Percentiles rank a stretch among this genome's conserved stretches.
Evolutionary conservation across 169 alveolate species (phyloP).

Genomic region (Theileria orientalis): DNA sequence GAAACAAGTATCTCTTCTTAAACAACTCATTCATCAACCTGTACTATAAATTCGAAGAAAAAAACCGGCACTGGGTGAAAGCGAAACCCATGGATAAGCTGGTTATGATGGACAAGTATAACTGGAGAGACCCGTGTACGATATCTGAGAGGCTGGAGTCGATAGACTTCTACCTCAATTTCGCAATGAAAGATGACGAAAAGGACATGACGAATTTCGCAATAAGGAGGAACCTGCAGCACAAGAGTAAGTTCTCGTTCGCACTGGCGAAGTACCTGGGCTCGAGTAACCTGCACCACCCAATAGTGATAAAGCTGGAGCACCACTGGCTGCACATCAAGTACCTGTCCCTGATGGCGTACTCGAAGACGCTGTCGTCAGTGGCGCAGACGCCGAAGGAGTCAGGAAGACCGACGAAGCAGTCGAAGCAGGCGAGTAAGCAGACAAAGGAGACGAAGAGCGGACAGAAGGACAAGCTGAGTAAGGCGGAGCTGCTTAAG

Average conservation of each 20-base stretch:
- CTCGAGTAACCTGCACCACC: slow-evolving; percentile 75
- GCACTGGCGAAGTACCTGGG: slow-evolving; percentile 66
- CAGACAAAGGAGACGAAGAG: slow-evolving; percentile 13
- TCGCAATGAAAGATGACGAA: slow-evolving; percentile 31
- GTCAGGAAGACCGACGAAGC: slow-evolving; percentile 9
- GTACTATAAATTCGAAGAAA: slow-evolving; percentile 31
- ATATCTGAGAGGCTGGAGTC: slow-evolving; percentile 46
- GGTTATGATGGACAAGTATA: slow-evolving; percentile 4
- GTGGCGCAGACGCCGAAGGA: background rate
- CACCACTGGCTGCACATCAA: slow-evolving; percentile 66
- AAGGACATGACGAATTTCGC: slow-evolving; percentile 29
- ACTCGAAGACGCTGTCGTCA: background rate
- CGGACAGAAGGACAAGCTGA: slow-evolving; percentile 36
- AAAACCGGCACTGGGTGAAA: background rate
- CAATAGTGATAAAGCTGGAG: slow-evolving; percentile 71
- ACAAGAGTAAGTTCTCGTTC: slow-evolving; percentile 55
- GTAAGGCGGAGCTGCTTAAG: slow-evolving; percentile 43
- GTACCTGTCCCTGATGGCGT: slow-evolving; percentile 9
- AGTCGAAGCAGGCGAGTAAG: slow-evolving; percentile 33
- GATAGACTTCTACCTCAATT: slow-evolving; percentile 38
- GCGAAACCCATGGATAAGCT: slow-evolving; percentile 20
- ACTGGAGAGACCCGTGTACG: slow-evolving; percentile 51
- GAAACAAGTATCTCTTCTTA: background rate
- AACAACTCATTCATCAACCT: slow-evolving; percentile 46
- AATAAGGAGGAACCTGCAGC: slow-evolving; percentile 58